Evolutionary conservation across 192 early-diverging fungal genomes (phyloP).

Genomic region (Haplosporangium gracile): DNA sequence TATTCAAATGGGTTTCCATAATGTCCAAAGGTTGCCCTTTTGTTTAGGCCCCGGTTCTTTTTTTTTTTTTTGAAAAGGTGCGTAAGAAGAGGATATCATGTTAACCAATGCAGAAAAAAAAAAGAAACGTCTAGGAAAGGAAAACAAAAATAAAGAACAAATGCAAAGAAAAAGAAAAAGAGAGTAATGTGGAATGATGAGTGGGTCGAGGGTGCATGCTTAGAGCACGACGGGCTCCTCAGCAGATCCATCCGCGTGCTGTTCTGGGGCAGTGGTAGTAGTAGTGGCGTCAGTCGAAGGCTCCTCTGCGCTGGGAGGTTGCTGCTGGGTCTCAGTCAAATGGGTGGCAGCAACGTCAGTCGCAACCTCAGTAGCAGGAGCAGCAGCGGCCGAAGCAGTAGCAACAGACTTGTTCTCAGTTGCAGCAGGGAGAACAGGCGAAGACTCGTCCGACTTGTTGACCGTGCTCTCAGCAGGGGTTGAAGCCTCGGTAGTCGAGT

Average conservation of each 20-base stretch:
- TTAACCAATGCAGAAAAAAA: slow-evolving; percentile 15
- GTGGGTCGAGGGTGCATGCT: neutral
- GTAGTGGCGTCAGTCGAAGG: neutral
- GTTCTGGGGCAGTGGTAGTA: neutral
- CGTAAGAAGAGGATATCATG: neutral
- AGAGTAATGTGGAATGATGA: neutral
- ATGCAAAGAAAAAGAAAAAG: neutral
- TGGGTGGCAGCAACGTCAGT: neutral
- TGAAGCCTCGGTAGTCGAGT: slow-evolving; percentile 11
- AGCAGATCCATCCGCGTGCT: neutral
- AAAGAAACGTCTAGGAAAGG: neutral
- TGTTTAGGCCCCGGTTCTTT: no score
- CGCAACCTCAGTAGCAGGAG: neutral
- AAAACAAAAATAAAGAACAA: slow-evolving; percentile 9
- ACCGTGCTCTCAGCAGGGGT: slow-evolving; percentile 19
- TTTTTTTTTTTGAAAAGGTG: neutral
- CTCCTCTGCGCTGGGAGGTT: neutral
- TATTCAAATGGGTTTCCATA: no score
- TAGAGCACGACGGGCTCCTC: slow-evolving; percentile 8
- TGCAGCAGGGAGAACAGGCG: neutral
- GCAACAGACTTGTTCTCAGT: neutral
- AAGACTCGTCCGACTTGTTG: neutral
- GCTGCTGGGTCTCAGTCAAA: neutral
- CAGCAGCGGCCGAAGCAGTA: neutral
- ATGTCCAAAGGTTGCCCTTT: no score